Evolutionary conservation across 2,329 filamentous ascomycete species (phyloP).

Genomic region (Aureobasidium sp.): DNA sequence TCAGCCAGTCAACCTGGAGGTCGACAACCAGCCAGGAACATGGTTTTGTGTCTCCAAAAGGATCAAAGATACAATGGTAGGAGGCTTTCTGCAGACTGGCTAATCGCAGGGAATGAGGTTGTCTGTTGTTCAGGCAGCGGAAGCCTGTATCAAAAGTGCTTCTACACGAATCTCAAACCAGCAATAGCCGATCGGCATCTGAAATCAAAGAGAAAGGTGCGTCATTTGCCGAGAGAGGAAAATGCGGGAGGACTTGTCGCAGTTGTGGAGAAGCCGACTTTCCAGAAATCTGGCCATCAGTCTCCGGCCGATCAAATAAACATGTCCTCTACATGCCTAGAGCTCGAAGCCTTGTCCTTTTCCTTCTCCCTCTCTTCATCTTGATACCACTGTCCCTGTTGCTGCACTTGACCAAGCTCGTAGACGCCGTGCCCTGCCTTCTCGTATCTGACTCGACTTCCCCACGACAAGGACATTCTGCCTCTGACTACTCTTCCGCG

Average conservation of each 20-base stretch:
- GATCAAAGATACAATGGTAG: not conserved
- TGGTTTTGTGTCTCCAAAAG: not conserved
- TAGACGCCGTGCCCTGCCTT: not conserved
- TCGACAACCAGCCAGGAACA: not conserved
- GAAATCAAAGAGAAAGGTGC: not conserved
- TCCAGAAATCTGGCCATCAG: not conserved
- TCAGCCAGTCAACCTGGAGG: not conserved
- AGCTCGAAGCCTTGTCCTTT: not conserved
- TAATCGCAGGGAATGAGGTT: not conserved
- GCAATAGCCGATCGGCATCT: not conserved
- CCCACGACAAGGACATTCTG: not conserved
- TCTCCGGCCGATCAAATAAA: not conserved
- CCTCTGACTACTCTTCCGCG: not conserved
- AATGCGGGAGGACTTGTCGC: not conserved
- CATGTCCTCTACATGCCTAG: conserved; percentile 2
- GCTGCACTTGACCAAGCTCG: not conserved
- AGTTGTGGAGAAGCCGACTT: conserved; percentile 5
- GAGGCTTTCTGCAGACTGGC: not conserved
- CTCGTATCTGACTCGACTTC: not conserved
- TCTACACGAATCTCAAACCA: not conserved
- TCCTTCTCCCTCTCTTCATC: not conserved
- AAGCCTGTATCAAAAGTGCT: not conserved
- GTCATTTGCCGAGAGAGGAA: conserved; percentile 4
- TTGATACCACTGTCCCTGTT: not conserved
- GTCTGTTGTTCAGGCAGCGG: not conserved